A percentile compares a stretch with the other conserved stretches of the same genome.
Conservation (phyloP, 2,329 filamentous ascomycete species). For the Rhynchosporium graminicola region DNA sequence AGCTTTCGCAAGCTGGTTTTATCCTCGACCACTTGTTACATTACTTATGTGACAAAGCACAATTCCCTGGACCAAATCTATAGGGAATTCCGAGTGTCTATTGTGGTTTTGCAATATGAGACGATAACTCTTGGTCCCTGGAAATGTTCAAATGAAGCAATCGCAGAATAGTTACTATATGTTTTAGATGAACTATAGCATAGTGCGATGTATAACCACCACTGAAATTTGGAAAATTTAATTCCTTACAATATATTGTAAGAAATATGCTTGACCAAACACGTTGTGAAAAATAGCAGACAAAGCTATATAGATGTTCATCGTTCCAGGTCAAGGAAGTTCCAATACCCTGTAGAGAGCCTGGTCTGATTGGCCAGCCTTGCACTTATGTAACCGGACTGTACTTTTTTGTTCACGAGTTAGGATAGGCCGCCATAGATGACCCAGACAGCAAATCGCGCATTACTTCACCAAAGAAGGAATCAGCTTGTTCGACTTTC, state of each 20-base stretch:
- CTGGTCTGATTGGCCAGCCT: slow-evolving; percentile 21
- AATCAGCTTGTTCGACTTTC: slow-evolving; percentile 5
- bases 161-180: no score
- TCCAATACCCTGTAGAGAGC: no score
- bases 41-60: no score
- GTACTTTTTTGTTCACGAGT: slow-evolving; percentile 10
- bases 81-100: no score
- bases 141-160: no score
- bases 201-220: no score
- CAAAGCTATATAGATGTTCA: background rate
- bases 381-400: slow-evolving; percentile 7
- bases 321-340: background rate
- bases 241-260: background rate
- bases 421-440: slow-evolving; percentile 5
- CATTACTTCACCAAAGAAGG: slow-evolving; percentile 7
- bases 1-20: no score
- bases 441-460: background rate
- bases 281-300: no score
- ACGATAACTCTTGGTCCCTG: background rate
- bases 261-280: no score
- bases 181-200: background rate
- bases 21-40: no score
- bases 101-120: no score
- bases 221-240: background rate
- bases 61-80: no score